These are phyloP conservation scores for Populus nigra DNA, from an alignment of 345 rosid species.

Conservation along the genomic window DNA sequence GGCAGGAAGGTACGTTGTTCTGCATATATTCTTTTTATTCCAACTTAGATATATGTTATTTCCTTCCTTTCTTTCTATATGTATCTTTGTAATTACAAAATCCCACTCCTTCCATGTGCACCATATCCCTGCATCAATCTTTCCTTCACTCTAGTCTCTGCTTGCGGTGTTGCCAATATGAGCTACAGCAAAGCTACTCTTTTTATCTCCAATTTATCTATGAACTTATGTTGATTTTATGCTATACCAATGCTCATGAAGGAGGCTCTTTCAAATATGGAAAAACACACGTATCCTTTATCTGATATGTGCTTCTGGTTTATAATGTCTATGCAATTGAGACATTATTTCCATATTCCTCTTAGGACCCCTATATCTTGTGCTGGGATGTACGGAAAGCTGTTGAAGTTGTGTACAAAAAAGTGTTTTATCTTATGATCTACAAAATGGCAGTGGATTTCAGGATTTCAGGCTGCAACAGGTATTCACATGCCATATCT, in stretches of 20 bases:
- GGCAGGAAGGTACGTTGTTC: slow-evolving; percentile 71
- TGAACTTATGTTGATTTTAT: not conserved
- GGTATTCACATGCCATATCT: slow-evolving; percentile 35
- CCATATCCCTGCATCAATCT: not conserved
- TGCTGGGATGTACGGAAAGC: slow-evolving; percentile 94
- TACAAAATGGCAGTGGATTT: slow-evolving; percentile 88
- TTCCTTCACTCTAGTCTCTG: not conserved
- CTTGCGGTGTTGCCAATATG: not conserved
- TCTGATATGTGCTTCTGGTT: not conserved
- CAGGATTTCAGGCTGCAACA: slow-evolving; percentile 60
- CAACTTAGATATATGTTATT: not conserved
- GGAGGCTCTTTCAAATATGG: not conserved
- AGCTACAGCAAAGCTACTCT: not conserved
- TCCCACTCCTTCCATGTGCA: not conserved
- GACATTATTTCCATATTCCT: slow-evolving; percentile 7
- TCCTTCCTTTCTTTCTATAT: not conserved
- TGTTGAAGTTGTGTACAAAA: slow-evolving; percentile 89
- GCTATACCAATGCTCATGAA: not conserved
- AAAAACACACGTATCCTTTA: not conserved
- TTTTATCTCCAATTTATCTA: not conserved
- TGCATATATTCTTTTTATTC: not conserved
- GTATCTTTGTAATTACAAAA: not conserved
- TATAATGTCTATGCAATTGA: slow-evolving; percentile 5
- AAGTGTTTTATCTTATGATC: slow-evolving; percentile 51
- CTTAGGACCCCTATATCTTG: slow-evolving; percentile 86